Evolutionary conservation across 2,329 filamentous ascomycete genomes (phyloP).

Genomic region (Juglanconis juglandina): DNA sequence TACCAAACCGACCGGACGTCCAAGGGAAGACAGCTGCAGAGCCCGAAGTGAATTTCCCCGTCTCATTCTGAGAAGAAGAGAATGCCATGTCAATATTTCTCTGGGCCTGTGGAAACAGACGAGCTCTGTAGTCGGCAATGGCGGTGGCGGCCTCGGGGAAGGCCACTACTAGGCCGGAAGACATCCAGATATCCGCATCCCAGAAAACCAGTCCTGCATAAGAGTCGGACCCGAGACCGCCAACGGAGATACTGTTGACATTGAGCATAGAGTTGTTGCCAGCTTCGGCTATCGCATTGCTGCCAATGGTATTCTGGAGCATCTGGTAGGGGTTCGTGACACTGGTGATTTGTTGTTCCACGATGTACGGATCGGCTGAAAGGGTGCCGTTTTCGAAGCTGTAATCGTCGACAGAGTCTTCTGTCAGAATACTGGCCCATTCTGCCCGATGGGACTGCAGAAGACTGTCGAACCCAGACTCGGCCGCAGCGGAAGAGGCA

Average conservation of each 20-base stretch:
- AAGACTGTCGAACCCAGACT: conserved; percentile 52
- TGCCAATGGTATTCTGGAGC: conserved; percentile 46
- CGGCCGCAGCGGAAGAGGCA: conserved; percentile 45
- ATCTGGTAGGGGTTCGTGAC: conserved; percentile 56
- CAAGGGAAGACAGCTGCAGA: conserved; percentile 13
- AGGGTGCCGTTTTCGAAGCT: conserved; percentile 53
- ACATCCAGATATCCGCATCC: conserved; percentile 18
- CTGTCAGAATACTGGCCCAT: conserved; percentile 60
- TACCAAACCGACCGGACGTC: conserved; percentile 15
- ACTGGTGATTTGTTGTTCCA: conserved; percentile 50
- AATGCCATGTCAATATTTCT: conserved; percentile 13
- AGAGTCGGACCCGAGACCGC: conserved; percentile 24
- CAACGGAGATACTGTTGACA: conserved; percentile 26
- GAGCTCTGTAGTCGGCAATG: conserved; percentile 6
- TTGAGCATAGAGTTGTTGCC: conserved; percentile 29
- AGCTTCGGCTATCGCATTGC: conserved; percentile 41
- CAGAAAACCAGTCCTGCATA: conserved; percentile 15
- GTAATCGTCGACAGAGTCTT: conserved; percentile 62
- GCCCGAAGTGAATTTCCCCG: conserved; percentile 22
- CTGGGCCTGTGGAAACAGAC: conserved; percentile 13
- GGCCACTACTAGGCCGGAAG: conserved; percentile 7
- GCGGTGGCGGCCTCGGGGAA: conserved; percentile 13
- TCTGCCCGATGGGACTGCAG: conserved; percentile 55
- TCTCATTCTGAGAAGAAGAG: conserved; percentile 45
- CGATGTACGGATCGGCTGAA: conserved; percentile 52